Conservation (phyloP, 1,284 basidiomycete species). For the Jaminaea rosea region DNA sequence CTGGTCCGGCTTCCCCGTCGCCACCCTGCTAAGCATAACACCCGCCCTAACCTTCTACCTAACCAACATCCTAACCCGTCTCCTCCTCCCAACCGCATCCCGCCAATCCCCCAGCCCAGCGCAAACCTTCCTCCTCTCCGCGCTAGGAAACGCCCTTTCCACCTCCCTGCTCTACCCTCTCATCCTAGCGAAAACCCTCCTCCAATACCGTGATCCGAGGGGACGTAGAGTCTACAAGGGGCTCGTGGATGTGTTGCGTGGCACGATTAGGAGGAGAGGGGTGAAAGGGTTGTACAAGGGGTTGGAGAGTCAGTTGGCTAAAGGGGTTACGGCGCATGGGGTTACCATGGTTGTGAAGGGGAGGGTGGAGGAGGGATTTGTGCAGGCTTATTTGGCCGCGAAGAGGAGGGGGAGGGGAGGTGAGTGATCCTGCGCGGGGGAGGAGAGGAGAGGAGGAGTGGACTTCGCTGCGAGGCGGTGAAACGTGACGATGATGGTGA, state of each 20-base stretch:
- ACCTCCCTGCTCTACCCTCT: conserved; percentile 48
- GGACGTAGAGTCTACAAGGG: conserved; percentile 37
- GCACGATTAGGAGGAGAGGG: conserved; percentile 22
- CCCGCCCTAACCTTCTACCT: conserved; percentile 49
- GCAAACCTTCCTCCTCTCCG: conserved; percentile 49
- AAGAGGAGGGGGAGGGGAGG: conserved; percentile 1
- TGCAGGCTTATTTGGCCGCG: conserved; percentile 16
- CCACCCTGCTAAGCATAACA: conserved; percentile 45
- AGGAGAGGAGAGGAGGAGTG: too few species aligned
- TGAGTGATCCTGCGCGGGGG: too few species aligned
- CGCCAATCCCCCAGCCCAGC: conserved; percentile 28
- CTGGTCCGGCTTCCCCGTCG: conserved; percentile 48
- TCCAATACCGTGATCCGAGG: conserved; percentile 44
- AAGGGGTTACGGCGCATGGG: conserved; percentile 32
- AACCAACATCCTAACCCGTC: conserved; percentile 22
- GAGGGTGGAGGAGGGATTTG: conserved; percentile 28
- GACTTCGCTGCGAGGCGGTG: too few species aligned
- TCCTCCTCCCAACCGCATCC: conserved; percentile 32
- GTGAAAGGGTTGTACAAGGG: conserved; percentile 33
- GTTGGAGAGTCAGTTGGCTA: conserved; percentile 32
- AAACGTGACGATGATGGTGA: too few species aligned
- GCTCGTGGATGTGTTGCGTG: conserved; percentile 24
- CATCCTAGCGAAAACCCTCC: conserved; percentile 49
- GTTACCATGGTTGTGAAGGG: conserved; percentile 39
- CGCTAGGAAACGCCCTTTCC: conserved; percentile 49